Conservation (phyloP, 176 grass and related monocot species). For the Triticum dicoccoides region DNA sequence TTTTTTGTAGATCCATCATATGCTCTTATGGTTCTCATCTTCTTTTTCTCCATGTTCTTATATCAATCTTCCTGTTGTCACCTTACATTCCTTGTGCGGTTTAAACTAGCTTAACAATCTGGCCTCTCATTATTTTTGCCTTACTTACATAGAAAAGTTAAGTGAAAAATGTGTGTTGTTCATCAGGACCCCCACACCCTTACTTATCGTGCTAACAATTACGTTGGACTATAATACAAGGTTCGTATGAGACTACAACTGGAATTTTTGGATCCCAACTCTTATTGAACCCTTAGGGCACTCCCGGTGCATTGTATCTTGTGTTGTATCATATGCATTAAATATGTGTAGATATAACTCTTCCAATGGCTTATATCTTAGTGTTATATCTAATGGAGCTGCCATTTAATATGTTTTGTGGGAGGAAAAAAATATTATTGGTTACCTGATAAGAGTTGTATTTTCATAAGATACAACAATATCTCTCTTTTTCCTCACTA, state of each 20-base stretch:
- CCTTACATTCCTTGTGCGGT: not conserved
- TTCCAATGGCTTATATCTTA: not conserved
- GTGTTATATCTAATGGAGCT: not conserved
- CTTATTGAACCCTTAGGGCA: not conserved
- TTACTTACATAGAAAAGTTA: not conserved
- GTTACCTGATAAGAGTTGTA: not conserved
- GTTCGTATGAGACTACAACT: not conserved
- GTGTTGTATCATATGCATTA: not conserved
- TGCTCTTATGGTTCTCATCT: not conserved
- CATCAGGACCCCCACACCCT: not conserved
- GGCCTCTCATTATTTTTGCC: not conserved
- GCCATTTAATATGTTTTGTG: not conserved
- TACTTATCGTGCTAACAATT: not conserved
- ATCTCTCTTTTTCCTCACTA: not conserved
- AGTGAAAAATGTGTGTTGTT: not conserved
- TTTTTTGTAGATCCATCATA: not conserved
- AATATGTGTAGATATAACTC: not conserved
- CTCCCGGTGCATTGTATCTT: not conserved
- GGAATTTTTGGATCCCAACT: not conserved
- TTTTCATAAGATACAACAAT: not conserved
- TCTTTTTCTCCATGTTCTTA: not conserved
- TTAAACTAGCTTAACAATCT: conserved; percentile 23
- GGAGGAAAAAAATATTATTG: not conserved
- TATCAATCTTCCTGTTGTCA: not conserved
- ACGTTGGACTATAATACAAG: not conserved